Base-by-base conservation (phyloP, 2,329 filamentous ascomycete genomes). In the Sarocladium kiliense region DNA sequence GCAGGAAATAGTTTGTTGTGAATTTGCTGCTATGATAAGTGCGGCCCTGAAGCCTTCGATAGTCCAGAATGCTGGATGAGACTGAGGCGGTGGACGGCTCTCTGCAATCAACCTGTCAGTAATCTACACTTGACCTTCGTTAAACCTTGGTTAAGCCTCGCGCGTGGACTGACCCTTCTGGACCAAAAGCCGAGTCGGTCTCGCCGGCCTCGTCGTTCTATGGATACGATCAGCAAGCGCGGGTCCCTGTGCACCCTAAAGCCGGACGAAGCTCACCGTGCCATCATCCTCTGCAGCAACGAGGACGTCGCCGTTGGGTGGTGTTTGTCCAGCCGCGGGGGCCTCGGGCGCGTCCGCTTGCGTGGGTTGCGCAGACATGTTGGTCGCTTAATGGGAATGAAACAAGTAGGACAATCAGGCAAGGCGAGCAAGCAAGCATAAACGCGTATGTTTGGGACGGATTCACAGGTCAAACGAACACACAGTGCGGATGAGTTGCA, bases 11-110 rank as follows among this genome's bases (percentile, higher is more conserved):
- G 19, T 54, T 45, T n/a, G 53, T 37, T 2, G 42, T 34, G 41
- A 19, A 19, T 14, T 27, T 21, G 41, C 65, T 64, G 54, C 59
- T 62, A 54, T 68, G 67, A 53, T 62, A 68, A 2, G 64, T 65
- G 9, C 67, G 58, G 16, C 67, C 67, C 19, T 67, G 56, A 27
- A 68, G 57, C 9, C 59, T 64, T 14, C 66, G 59, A 57, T 67
- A 68, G 1, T 62, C 53, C 4, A 68, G 58, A 26, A 68, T 66
- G 55, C 60, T 62, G n/a, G 63, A 64, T 0, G 61, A 57, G 14
- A 68, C 32, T 3, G 66, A 69, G 5, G 62, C 63, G 19, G 65
- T 65, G n/a, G 36, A 39, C 6, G 7, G 11, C 36, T 39, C 9
- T 39, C 36, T 39, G n/a, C 36, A 39, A 19, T 39, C 9, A 10